Conservation (phyloP, 2,329 filamentous ascomycete genomes). For the Diaporthe capsici region DNA sequence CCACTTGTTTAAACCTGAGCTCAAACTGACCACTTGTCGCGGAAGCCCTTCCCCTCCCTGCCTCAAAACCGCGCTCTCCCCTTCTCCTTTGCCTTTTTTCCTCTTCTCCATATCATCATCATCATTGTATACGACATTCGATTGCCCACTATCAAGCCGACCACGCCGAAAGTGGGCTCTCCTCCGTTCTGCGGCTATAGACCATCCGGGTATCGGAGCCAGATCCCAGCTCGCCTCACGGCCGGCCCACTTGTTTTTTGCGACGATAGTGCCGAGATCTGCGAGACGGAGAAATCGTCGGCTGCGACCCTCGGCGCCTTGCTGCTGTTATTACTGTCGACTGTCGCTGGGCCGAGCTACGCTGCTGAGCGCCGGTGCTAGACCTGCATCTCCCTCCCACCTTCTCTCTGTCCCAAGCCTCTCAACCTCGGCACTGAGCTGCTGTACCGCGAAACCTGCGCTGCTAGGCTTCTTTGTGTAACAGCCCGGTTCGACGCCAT, state of each 20-base stretch:
- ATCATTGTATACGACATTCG: background rate
- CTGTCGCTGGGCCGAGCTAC: constrained; percentile 7
- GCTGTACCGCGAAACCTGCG: constrained; percentile 18
- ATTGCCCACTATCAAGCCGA: constrained; percentile 3
- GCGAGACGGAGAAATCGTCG: constrained; percentile 36
- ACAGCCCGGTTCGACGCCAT: constrained; percentile 15
- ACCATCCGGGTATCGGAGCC: constrained; percentile 35
- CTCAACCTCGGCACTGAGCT: constrained; percentile 26
- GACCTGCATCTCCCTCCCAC: constrained; percentile 14
- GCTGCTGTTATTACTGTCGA: constrained; percentile 24
- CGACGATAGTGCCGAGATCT: constrained; percentile 33
- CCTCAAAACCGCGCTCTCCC: constrained; percentile 4
- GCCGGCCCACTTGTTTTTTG: constrained; percentile 31
- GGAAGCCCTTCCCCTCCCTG: background rate
- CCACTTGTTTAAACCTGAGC: background rate
- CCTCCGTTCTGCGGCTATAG: constrained; percentile 34
- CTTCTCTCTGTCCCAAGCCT: constrained; percentile 4
- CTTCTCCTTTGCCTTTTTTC: background rate
- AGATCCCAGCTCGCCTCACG: constrained; percentile 36
- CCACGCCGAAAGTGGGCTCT: constrained; percentile 25
- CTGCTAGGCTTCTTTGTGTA: constrained; percentile 12
- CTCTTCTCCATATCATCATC: background rate
- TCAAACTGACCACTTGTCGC: constrained; percentile 18
- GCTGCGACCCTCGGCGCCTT: constrained; percentile 35
- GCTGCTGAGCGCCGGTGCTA: constrained; percentile 15